phyloP scores from a whole-genome alignment of 129 eudicot genomes.

The Solidago caesia region DNA sequence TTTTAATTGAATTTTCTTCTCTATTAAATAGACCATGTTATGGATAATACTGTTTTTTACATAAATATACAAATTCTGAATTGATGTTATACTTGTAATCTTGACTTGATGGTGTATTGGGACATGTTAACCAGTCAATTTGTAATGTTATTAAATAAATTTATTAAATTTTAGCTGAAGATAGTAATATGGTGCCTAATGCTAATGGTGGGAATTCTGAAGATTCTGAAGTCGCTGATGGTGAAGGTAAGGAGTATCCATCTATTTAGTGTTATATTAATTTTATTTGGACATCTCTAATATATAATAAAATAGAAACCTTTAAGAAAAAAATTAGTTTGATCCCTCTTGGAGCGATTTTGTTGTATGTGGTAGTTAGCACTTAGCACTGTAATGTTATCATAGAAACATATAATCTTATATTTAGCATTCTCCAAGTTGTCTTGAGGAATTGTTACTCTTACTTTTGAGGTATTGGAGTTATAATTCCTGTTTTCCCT shows the following conservation, averaged over 20 bases:
- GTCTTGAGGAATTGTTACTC: too few species aligned
- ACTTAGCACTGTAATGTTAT: too few species aligned
- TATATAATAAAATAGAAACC: too few species aligned
- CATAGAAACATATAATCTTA: too few species aligned
- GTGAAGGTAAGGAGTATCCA: conserved; percentile 44
- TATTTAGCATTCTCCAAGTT: too few species aligned
- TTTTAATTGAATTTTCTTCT: neutral
- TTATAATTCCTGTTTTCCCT: neutral
- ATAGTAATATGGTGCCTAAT: conserved; percentile 36
- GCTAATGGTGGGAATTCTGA: conserved; percentile 42
- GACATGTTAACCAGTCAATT: neutral
- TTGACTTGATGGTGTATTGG: neutral
- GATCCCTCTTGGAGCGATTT: neutral
- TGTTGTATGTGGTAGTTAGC: too few species aligned
- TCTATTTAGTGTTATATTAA: neutral
- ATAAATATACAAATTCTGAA: neutral
- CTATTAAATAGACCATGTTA: neutral
- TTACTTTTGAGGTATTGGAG: too few species aligned
- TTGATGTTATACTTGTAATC: neutral
- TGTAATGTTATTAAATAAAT: conserved; percentile 12
- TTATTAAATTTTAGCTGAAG: conserved; percentile 50
- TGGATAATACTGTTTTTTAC: neutral
- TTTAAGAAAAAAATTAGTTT: neutral
- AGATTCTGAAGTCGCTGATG: conserved; percentile 34
- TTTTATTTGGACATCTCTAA: neutral